phyloP scores from a whole-genome alignment of 805 yeast species.

The Candida dendrica region DNA sequence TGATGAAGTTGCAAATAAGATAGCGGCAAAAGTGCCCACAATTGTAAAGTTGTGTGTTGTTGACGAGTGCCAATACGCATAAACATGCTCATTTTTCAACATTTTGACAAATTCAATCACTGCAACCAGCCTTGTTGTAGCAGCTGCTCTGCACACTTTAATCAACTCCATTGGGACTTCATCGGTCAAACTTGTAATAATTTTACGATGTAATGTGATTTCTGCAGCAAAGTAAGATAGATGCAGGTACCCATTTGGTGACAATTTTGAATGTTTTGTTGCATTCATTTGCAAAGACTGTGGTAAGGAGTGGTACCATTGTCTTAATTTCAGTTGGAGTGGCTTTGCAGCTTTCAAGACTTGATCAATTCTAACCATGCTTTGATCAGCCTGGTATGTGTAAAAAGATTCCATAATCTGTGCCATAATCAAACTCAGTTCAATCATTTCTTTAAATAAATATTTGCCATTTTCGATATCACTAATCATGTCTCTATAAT shows the following conservation, averaged over 20 bases:
- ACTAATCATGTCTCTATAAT: slow-evolving; percentile 19
- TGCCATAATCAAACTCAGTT: slow-evolving; percentile 58
- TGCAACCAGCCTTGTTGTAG: slow-evolving; percentile 72
- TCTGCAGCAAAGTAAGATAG: slow-evolving; percentile 87
- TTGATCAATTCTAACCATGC: slow-evolving; percentile 51
- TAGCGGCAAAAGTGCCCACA: slow-evolving; percentile 83
- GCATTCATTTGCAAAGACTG: slow-evolving; percentile 55
- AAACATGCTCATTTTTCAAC: slow-evolving; percentile 74
- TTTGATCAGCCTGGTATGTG: slow-evolving; percentile 57
- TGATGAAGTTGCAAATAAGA: slow-evolving; percentile 63
- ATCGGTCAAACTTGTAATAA: slow-evolving; percentile 43
- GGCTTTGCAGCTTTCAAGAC: slow-evolving; percentile 78
- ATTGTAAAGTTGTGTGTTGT: slow-evolving; percentile 72
- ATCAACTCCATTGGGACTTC: slow-evolving; percentile 46
- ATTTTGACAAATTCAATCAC: slow-evolving; percentile 74
- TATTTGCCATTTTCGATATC: slow-evolving; percentile 67
- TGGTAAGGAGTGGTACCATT: slow-evolving; percentile 74
- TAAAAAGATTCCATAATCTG: slow-evolving; percentile 69
- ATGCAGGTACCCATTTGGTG: slow-evolving; percentile 73
- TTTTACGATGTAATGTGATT: slow-evolving; percentile 75
- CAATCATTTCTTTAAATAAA: slow-evolving; percentile 60
- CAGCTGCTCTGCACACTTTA: slow-evolving; percentile 76
- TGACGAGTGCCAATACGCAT: slow-evolving; percentile 85
- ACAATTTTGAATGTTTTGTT: slow-evolving; percentile 52
- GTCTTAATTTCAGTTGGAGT: slow-evolving; percentile 58